Conservation (phyloP, 306 rosid genomes). For the Vicia villosa region DNA sequence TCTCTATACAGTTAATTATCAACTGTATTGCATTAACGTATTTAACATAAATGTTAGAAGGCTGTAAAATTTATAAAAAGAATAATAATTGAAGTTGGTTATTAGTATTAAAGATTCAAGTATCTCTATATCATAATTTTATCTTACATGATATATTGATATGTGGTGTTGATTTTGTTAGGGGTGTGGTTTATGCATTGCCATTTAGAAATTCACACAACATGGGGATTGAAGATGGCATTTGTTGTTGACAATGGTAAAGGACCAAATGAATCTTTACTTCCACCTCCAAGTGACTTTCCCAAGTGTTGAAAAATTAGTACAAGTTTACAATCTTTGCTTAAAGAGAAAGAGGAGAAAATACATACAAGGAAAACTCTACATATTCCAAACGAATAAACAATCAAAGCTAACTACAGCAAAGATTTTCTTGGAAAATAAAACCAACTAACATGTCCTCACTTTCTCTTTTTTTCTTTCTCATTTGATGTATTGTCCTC, state of each 20-base stretch:
- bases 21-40: too few species aligned
- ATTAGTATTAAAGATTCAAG: not conserved
- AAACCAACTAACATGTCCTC: constrained; percentile 16
- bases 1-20: too few species aligned
- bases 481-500: constrained; percentile 9
- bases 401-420: constrained; percentile 5
- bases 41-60: too few species aligned
- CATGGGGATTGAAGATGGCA: constrained; percentile 91
- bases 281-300: constrained; percentile 76
- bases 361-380: not conserved
- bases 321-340: not conserved
- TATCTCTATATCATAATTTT: not conserved
- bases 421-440: constrained; percentile 33
- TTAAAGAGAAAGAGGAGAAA: not conserved
- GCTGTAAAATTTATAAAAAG: too few species aligned
- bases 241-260: constrained; percentile 82
- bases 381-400: constrained; percentile 1
- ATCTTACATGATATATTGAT: not conserved
- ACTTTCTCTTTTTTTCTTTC: not conserved
- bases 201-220: constrained; percentile 77
- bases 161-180: constrained; percentile 20
- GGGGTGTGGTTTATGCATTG: constrained; percentile 90
- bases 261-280: constrained; percentile 67
- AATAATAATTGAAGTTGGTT: too few species aligned
- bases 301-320: constrained; percentile 60